Evolutionary conservation across 352 stramenopile species (phyloP), one percentile per base, ranked within the genome.

Genomic region (Phytophthora pisi): DNA sequence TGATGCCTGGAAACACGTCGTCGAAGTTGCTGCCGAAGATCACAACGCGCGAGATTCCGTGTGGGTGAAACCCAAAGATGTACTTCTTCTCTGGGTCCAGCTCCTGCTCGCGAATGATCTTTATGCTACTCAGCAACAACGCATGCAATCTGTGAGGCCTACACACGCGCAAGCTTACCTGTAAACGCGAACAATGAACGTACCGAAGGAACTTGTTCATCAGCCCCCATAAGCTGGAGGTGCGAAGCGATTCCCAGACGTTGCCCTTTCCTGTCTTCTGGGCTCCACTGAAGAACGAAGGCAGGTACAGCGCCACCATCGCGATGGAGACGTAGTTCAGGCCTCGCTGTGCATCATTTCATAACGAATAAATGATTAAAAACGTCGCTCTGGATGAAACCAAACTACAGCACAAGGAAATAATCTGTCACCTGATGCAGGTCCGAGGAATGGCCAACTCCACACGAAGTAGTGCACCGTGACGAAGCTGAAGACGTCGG

Each of bases 61-160:
- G 78, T 15, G 78, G 75, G 40, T 86, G 78, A 55, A 75, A 84
- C 2, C 66, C 74, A 49, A 86, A 86, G 50, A 86, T 66, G 56
- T 81, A 81, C 31, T 75, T 55, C 59, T 87, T 81, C 18, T 61
- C 59, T 1, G 59, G 40, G 43, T 79, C 70, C 38, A 81, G 64
- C 38, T 64, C 59, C 42, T 79, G 70, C 24, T 81, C 70, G 7
- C 70, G 74, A 13, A 79, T 64, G 24, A 79, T 59, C 38, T 77
- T 72, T 45, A 79, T 66, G 10, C 69, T 75, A n/a, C 11, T 16
- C n/a, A 64, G 9, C 42, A 28, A 10, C 11, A 49, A 54, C 9
- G 28, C 28, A 31, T 9, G 7, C 28, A 31, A 31, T 7, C 28
- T 5, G 28, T 31, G 5, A 31, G 28, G 8, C 28, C 28, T 31